Evolutionary conservation across 2,329 filamentous ascomycete genomes (phyloP), one percentile per base, ranked within the genome.

Genomic region (Immersiporthe knoxdaviesiana): DNA sequence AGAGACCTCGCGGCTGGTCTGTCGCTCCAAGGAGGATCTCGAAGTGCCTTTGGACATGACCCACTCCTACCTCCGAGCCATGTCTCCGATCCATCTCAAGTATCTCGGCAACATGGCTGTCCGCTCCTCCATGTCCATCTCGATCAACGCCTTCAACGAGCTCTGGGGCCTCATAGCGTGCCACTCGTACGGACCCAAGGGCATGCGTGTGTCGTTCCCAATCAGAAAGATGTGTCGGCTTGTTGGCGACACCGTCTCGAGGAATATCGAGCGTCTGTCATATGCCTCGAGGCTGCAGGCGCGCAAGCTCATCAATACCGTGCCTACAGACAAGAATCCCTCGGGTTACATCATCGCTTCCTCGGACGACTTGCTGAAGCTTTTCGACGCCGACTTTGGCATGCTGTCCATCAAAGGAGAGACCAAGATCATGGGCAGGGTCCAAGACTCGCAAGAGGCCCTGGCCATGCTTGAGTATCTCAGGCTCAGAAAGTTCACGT

Each of bases 91-190:
- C 56, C 93, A 96, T 76, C 79, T 97, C 67, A 97, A 97, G 76
- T 97, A 97, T 74, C 83, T 97, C 3, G 86, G 82, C 7, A 94
- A 97, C 76, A 97, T 97, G 94, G 91, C 90, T 10, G 93, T 97
- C 0, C 89, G 93, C n/a, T 93, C 93, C 0, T 97, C 93, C 72
- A 97, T 97, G 93, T 97, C 93, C 0, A 94, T 97, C 71, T 97
- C 93, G 1, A 92, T 97, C 75, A 96, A 93, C 72, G 92, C 92
- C 0, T 96, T 97, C 74, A 85, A 87, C 73, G 91, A 97, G 74
- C 81, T 97, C 0, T 97, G 94, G 94, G 94, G 94, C 0, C 81
- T 97, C 37, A 93, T 97, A 54, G 90, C 93, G 1, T 97, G 93
- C 71, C 94, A 97, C 76, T 88, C 91, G 0, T 97, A 97, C 74